These are phyloP conservation scores for Zanthoxylum bungeanum DNA, from an alignment of 345 rosid species.

Conservation along the genomic window DNA sequence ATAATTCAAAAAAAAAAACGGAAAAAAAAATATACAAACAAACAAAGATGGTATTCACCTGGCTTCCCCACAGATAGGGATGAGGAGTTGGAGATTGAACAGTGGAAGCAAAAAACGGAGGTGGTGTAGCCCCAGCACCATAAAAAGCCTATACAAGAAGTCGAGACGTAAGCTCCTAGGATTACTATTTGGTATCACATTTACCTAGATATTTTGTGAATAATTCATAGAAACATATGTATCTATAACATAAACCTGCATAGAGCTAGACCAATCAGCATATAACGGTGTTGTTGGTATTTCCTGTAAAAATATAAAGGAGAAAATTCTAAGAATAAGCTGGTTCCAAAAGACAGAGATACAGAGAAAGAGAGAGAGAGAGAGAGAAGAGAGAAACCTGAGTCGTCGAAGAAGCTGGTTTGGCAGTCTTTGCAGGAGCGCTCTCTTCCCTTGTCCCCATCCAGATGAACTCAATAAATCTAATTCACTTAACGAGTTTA, in stretches of 20 bases:
- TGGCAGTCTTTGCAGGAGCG: constrained; percentile 65
- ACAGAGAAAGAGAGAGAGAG: neutral
- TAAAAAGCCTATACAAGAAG: constrained; percentile 72
- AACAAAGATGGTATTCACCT: constrained; percentile 49
- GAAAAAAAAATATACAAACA: too few species aligned
- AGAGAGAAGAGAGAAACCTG: constrained; percentile 41
- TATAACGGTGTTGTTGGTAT: constrained; percentile 59
- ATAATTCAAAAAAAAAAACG: neutral
- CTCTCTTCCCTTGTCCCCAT: constrained; percentile 86
- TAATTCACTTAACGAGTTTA: constrained; percentile 14
- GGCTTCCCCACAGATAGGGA: constrained; percentile 89
- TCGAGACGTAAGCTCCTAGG: constrained; percentile 19
- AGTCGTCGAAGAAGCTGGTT: constrained; percentile 58
- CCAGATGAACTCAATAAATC: constrained; percentile 9
- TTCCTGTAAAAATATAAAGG: constrained; percentile 44
- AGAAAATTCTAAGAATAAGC: constrained; percentile 8
- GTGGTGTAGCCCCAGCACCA: constrained; percentile 82
- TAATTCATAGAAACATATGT: constrained; percentile 12
- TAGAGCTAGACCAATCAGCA: constrained; percentile 83
- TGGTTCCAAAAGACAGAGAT: neutral
- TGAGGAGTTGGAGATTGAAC: constrained; percentile 88
- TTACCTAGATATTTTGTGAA: constrained; percentile 11
- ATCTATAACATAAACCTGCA: constrained; percentile 61
- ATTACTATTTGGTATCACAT: neutral
- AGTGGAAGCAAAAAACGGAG: constrained; percentile 78